A percentile compares a stretch with the other conserved stretches of the same genome.
phyloP scores from a whole-genome alignment of 331 rosid genomes.

The Rhamnella rubrinervis region DNA sequence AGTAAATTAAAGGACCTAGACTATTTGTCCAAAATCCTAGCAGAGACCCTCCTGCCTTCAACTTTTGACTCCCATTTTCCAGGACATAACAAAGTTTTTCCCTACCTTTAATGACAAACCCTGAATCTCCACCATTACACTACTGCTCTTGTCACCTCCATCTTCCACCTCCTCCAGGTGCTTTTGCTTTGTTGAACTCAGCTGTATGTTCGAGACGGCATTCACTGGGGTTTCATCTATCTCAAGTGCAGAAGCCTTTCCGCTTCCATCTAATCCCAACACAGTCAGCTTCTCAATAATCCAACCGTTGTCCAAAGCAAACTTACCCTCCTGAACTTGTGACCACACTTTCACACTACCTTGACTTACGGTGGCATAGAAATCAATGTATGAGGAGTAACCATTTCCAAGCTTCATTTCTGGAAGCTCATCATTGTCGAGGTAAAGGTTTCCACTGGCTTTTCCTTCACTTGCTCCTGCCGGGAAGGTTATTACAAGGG shows the following conservation, averaged over 20 bases:
- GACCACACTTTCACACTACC: constrained; percentile 82
- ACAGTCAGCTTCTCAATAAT: constrained; percentile 58
- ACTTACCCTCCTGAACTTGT: constrained; percentile 72
- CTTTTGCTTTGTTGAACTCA: constrained; percentile 43
- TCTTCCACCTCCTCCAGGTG: constrained; percentile 31
- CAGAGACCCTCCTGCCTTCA: constrained; percentile 5
- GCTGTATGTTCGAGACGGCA: constrained; percentile 28
- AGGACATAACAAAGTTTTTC: constrained; percentile 67
- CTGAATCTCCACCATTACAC: constrained; percentile 58
- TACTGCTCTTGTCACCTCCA: constrained; percentile 41
- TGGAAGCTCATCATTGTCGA: constrained; percentile 69
- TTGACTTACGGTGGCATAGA: constrained; percentile 50
- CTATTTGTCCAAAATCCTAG: background rate
- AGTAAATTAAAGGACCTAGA: constrained; percentile 9
- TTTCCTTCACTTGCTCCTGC: constrained; percentile 54
- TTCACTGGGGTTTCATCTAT: constrained; percentile 48
- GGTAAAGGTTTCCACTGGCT: constrained; percentile 72
- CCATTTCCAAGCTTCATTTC: constrained; percentile 79
- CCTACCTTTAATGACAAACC: constrained; percentile 71
- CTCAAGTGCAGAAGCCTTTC: constrained; percentile 43
- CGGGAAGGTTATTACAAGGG: constrained; percentile 62
- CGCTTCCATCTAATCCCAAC: constrained; percentile 59
- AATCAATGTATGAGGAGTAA: constrained; percentile 55
- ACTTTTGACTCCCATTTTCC: constrained; percentile 62
- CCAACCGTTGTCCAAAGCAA: constrained; percentile 65